Conservation (phyloP, 208 protist species). For the Crithidia sp. region DNA sequence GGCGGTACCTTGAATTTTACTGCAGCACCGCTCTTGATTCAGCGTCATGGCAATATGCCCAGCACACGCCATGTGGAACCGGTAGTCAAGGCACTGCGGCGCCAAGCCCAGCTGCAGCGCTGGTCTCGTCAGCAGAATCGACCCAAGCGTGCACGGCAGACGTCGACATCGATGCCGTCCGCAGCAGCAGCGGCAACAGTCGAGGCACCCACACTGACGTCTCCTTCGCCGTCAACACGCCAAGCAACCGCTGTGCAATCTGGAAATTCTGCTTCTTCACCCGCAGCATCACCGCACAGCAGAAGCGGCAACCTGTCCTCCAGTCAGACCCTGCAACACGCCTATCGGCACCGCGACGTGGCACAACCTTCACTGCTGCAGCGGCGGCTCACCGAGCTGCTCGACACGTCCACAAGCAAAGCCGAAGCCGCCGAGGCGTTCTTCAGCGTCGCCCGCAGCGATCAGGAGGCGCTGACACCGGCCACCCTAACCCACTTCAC, state of each 20-base stretch:
- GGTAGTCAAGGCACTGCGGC: constrained; percentile 41
- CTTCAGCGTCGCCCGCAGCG: constrained; percentile 37
- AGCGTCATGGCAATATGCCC: constrained; percentile 7
- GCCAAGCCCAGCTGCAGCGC: constrained; percentile 40
- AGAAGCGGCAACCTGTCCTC: not conserved
- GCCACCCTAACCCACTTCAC: constrained; percentile 41
- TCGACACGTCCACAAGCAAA: constrained; percentile 41
- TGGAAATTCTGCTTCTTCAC: too few relatives aligned
- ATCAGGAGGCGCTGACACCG: constrained; percentile 22
- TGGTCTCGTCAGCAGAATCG: constrained; percentile 4
- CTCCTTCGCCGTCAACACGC: not conserved
- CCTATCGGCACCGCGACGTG: constrained; percentile 24
- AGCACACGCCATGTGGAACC: constrained; percentile 21
- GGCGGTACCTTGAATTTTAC: too few relatives aligned
- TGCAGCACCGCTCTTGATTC: too few relatives aligned
- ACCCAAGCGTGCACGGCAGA: not conserved
- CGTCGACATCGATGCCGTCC: not conserved
- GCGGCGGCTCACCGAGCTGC: constrained; percentile 27
- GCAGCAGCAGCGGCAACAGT: constrained; percentile 1
- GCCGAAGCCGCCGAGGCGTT: constrained; percentile 52
- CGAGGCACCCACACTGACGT: not conserved
- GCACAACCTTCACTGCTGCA: constrained; percentile 23
- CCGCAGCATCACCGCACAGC: too few relatives aligned
- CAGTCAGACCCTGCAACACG: constrained; percentile 14
- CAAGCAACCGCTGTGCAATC: not conserved